Evolutionary conservation across 306 rosid species (phyloP).

Genomic region (Bauhinia variegata): DNA sequence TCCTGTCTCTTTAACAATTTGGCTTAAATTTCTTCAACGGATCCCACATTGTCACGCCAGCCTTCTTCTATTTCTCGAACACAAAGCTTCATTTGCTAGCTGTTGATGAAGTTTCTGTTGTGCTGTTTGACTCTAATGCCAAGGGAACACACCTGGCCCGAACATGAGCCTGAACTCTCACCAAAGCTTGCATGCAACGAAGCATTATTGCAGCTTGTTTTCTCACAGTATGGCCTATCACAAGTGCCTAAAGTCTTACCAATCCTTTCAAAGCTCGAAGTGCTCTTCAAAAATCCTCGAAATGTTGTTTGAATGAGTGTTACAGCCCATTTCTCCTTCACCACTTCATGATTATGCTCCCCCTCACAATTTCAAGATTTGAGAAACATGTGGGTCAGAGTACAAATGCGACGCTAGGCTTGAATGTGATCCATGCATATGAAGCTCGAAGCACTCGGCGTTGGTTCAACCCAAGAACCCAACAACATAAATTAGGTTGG

Average conservation of each 20-base stretch:
- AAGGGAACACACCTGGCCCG: constrained; percentile 63
- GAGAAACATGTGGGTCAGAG: no score
- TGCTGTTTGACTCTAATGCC: constrained; percentile 48
- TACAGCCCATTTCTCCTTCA: constrained; percentile 72
- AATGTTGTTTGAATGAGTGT: constrained; percentile 77
- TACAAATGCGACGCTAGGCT: no score
- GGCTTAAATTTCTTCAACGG: no score
- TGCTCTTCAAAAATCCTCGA: constrained; percentile 65
- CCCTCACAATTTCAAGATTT: no score
- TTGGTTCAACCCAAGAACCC: no score
- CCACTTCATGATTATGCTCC: constrained; percentile 47
- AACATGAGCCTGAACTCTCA: constrained; percentile 74
- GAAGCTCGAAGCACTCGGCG: no score
- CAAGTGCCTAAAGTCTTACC: no score
- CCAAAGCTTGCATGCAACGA: constrained; percentile 96
- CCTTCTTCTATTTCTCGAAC: constrained; percentile 71
- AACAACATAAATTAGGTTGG: no score
- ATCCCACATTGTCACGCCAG: no score
- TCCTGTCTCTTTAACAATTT: no score
- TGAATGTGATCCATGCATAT: no score
- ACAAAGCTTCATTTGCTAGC: constrained; percentile 4
- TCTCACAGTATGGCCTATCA: constrained; percentile 62
- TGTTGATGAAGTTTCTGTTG: constrained; percentile 25
- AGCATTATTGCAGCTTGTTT: constrained; percentile 92
- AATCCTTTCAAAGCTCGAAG: no score